Base-by-base conservation (phyloP, 371 early-diverging fungal genomes). In the Lichtheimia ornata region DNA sequence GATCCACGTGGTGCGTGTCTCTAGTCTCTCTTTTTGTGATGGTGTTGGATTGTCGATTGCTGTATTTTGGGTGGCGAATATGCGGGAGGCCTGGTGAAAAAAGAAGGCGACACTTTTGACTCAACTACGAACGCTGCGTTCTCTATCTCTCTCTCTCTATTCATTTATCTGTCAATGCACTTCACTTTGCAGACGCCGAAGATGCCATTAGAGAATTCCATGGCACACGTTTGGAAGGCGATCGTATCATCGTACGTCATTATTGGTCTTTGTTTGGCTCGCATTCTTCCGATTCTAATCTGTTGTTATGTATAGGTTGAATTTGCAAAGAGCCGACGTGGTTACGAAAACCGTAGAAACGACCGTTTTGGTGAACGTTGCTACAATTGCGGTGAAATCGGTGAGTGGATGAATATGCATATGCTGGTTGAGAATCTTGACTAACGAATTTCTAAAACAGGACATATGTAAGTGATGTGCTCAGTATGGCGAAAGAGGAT, bases 131-230 rank as follows among this genome's bases (percentile, higher is more conserved):
- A 35, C 35, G 35, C 35, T 35, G 35, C 35, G 35, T 35, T 35
- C 35, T 35, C 35, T 35, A 5, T 35, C 35, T 35, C 35, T 35
- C 4, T 35, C 35, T 35, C 22, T 22, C 22, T 22, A 22, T 22
- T 2, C 2, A 22, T 35, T 35, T 5, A 5, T 30, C 30, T 50
- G 74, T 84, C 35, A 35, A 35, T 35, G 35, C 35, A 84, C 61
- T 70, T 66, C 35, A 84, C 61, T 70, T 66, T 41, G 80, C 85
- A 63, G 91, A 91, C 65, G 91, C 91, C 52, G 89, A 91, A 45
- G 90, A 90, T 67, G 91, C 92, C 47, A 76, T 89, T 57, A 78
- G 84, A 56, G 85, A 84, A 63, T 78, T 88, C 35, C 78, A 90
- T 63, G 89, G 90, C 5, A 72, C 81, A 53, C 61, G 73, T 22